Percentiles rank a stretch among this genome's conserved stretches.
These are phyloP conservation scores for Collybia nuda DNA, from an alignment of 768 basidiomycete genomes.

Conservation along the genomic window DNA sequence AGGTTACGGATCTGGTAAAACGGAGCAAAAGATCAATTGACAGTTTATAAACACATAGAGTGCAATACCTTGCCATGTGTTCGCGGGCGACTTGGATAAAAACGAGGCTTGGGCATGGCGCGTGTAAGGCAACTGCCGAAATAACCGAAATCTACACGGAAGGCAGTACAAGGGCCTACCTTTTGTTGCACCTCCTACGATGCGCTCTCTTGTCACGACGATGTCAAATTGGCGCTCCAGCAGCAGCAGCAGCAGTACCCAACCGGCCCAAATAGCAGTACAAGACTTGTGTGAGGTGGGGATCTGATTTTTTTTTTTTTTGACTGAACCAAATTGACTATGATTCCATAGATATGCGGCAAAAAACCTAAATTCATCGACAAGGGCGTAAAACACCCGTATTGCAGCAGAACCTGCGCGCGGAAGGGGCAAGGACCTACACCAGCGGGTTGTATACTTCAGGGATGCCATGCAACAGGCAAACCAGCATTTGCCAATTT, in stretches of 20 bases:
- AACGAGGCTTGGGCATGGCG: conserved; percentile 34
- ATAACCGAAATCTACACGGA: conserved; percentile 24
- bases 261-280: conserved; percentile 18
- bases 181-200: conserved; percentile 22
- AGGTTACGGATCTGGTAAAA: conserved; percentile 1
- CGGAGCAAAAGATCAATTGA: conserved; percentile 2
- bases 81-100: conserved; percentile 17
- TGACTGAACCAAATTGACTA: not conserved
- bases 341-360: conserved; percentile 47
- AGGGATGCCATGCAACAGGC: conserved; percentile 51
- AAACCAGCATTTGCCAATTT: conserved; percentile 52
- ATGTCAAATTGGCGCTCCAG: conserved; percentile 40
- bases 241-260: no score
- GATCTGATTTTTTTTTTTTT: not conserved
- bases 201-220: conserved; percentile 42
- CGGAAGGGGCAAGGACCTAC: conserved; percentile 40
- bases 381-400: conserved; percentile 52
- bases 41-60: conserved; percentile 28
- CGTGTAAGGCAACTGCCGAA: conserved; percentile 27
- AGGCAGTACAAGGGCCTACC: not conserved
- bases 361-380: conserved; percentile 48
- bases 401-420: conserved; percentile 64
- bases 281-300: conserved; percentile 50
- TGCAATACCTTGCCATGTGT: conserved; percentile 19
- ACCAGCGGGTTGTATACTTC: conserved; percentile 45